These are phyloP conservation scores for Puccinia coronata DNA, from an alignment of 1,284 basidiomycete genomes.

Conservation along the genomic window DNA sequence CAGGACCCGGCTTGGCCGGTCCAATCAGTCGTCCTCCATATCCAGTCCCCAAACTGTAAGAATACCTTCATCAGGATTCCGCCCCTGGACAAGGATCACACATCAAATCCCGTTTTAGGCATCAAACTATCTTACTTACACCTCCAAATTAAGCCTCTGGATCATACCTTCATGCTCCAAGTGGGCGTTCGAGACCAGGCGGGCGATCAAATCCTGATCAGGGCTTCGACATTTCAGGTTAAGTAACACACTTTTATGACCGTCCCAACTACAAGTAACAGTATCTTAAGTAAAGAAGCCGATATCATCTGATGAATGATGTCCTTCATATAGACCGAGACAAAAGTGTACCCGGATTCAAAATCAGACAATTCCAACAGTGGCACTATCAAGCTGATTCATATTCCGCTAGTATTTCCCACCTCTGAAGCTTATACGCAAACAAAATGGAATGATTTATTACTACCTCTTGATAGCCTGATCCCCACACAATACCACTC, in stretches of 20 bases:
- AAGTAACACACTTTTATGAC: not conserved
- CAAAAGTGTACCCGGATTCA: not conserved
- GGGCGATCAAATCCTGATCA: constrained; percentile 13
- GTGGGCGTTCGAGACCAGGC: constrained; percentile 15
- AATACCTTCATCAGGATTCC: constrained; percentile 37
- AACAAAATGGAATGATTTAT: constrained; percentile 40
- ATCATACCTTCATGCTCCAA: constrained; percentile 40
- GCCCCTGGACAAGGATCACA: not conserved
- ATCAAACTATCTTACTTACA: constrained; percentile 39
- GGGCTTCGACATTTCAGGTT: constrained; percentile 47
- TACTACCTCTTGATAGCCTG: constrained; percentile 13
- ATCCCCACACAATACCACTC: constrained; percentile 20
- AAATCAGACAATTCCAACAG: not conserved
- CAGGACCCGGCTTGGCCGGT: constrained; percentile 17
- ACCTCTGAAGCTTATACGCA: not conserved
- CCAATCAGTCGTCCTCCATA: constrained; percentile 33
- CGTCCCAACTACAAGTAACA: not conserved
- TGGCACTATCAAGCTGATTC: not conserved
- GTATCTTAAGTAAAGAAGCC: not conserved
- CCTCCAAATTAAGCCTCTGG: constrained; percentile 35
- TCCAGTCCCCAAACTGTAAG: constrained; percentile 42
- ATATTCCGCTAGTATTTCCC: constrained; percentile 9
- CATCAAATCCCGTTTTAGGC: constrained; percentile 5
- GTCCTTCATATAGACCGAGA: not conserved
- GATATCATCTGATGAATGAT: not conserved